Base-by-base conservation (phyloP, 192 early-diverging fungal genomes). In the Blastocladiella britannica region DNA sequence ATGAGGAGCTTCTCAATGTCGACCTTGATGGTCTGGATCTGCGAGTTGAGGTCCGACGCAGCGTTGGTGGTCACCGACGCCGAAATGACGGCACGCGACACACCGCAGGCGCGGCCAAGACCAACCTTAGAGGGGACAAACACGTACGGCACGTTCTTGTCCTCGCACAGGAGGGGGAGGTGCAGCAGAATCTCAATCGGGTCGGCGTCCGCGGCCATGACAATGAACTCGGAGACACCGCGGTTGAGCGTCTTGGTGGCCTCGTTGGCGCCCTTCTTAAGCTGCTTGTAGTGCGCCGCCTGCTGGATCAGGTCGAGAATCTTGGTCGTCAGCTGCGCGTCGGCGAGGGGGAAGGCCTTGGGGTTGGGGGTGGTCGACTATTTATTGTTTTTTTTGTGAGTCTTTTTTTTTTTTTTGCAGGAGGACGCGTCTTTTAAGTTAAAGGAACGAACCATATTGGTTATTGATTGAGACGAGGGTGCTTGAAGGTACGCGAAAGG, bases 101-200 rank as follows among this genome's bases (percentile, higher is more conserved):
- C 91, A 67, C 94, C 92, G 70, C 92, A 95, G 29, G 94, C 91
- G 72, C 94, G 87, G 59, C 94, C 94, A 22, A 98, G 77, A 27
- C 92, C 92, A 24, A 78, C 81, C 82, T 93, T 95, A 68, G 88
- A 91, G 57, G 89, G 90, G 54, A 98, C 87, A 69, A 98, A 98
- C 29, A 98, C 92, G 68, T 98, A 98, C 47, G 94, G 94, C 52
- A 98, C 94, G 82, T 98, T 97, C 87, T 98, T 98, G 75, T 98
- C 94, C 75, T 98, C 94, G 75, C 94, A 94, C 59, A 95, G 75
- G 7, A 98, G 80, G 25, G 94, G 94, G 57, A 98, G 71, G 78
- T 98, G 92, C 52, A 98, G 77, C 47, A 98, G 74, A 69, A 98
- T 94, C 68, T 98, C 94, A 56, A 98, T 79, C 28, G 94, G 94